A percentile compares a stretch with the other conserved stretches of the same genome.
Evolutionary conservation across 148 eudicot species (phyloP).

Genomic region (Polygonum maritimum): DNA sequence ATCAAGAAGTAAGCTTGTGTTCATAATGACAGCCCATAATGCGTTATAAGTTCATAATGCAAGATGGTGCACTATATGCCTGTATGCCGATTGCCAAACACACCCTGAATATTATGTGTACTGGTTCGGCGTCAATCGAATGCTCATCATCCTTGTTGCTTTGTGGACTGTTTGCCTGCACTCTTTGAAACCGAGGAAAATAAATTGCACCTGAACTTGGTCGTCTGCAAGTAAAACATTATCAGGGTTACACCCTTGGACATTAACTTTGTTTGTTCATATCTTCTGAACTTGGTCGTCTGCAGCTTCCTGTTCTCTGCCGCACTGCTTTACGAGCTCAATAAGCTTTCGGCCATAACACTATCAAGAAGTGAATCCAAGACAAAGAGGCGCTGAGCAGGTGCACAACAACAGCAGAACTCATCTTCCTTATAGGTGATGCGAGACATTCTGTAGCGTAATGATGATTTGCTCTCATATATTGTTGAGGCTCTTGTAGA

Average conservation of each 20-base stretch:
- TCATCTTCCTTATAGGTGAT: not conserved
- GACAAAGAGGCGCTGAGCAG: conserved; percentile 39
- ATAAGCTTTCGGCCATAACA: conserved; percentile 54
- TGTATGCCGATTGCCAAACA: no score
- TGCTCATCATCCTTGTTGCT: no score
- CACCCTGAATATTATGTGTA: not conserved
- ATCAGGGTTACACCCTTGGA: not conserved
- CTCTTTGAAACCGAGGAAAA: no score
- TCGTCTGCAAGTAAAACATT: not conserved
- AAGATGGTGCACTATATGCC: no score
- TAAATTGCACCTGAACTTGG: no score
- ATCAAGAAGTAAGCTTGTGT: not conserved
- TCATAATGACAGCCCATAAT: no score
- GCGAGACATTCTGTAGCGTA: not conserved
- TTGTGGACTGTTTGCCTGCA: no score
- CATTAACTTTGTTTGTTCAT: not conserved
- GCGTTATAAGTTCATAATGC: no score
- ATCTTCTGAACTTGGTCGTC: not conserved
- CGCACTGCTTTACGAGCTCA: conserved; percentile 64
- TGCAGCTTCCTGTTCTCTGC: conserved; percentile 82
- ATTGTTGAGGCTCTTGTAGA: conserved; percentile 3
- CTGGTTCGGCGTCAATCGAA: not conserved
- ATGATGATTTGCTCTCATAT: conserved; percentile 3
- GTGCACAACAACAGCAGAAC: not conserved
- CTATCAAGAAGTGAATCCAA: conserved; percentile 48